A percentile compares a stretch with the other conserved stretches of the same genome.
Conservation (phyloP, 2,329 filamentous ascomycete genomes). For the Stagonosporopsis chrysanthemi region DNA sequence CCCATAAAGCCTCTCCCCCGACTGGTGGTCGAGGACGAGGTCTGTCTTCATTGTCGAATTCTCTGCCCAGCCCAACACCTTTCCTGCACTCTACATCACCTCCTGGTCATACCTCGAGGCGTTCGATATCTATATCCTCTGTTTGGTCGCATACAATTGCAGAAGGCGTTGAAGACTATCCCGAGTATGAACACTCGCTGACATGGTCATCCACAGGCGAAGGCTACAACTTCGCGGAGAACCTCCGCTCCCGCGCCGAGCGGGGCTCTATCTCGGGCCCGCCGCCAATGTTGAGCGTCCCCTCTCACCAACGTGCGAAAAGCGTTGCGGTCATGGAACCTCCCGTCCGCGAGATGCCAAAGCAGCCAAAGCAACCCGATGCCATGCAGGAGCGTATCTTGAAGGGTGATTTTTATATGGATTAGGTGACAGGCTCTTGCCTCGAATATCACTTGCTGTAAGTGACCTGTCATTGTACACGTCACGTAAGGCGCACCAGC, state of each 20-base stretch:
- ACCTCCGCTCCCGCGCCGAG: constrained; percentile 89
- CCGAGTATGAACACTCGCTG: constrained; percentile 65
- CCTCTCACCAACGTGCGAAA: constrained; percentile 69
- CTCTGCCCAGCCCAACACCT: constrained; percentile 37
- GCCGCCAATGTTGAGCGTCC: constrained; percentile 24
- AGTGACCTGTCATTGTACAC: not conserved
- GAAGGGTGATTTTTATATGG: constrained; percentile 98
- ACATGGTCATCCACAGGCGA: constrained; percentile 74
- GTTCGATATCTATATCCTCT: constrained; percentile 37
- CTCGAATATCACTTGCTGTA: constrained; percentile 6
- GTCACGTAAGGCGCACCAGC: not conserved
- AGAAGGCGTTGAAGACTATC: constrained; percentile 42
- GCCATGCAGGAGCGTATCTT: constrained; percentile 96
- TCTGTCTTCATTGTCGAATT: constrained; percentile 59
- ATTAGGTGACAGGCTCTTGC: constrained; percentile 59
- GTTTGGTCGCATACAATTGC: constrained; percentile 40
- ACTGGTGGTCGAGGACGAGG: constrained; percentile 64
- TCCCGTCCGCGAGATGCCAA: constrained; percentile 64
- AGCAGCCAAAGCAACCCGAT: constrained; percentile 71
- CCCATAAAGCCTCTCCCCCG: constrained; percentile 58
- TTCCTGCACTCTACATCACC: constrained; percentile 34
- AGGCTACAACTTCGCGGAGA: constrained; percentile 97
- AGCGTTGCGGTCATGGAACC: constrained; percentile 70
- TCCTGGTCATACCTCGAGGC: constrained; percentile 26
- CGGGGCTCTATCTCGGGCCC: constrained; percentile 67